phyloP scores from a whole-genome alignment of 139 green algal genomes.

The Micractinium conductrix region DNA sequence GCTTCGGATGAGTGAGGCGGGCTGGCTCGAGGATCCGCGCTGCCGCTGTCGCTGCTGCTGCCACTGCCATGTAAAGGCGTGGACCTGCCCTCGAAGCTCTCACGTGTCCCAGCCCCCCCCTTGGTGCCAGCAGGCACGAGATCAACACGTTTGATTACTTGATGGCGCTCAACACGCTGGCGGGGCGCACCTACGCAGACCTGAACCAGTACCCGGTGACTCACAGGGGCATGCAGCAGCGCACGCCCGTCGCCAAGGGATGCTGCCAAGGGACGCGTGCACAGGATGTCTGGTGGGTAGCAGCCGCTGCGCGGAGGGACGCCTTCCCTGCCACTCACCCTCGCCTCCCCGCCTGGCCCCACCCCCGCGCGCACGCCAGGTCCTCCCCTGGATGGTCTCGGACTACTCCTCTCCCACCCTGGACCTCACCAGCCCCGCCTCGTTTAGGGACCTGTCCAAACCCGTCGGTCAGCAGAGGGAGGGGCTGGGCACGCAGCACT shows the following conservation, averaged over 20 bases:
- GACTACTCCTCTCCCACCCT: constrained; percentile 80
- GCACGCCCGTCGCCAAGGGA: too few relatives aligned
- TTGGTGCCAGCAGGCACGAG: constrained; percentile 10
- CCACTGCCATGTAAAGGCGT: too few relatives aligned
- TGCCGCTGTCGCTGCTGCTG: too few relatives aligned
- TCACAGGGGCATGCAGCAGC: not conserved
- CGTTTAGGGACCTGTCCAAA: constrained; percentile 89
- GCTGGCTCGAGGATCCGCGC: too few relatives aligned
- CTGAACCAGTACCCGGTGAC: constrained; percentile 71
- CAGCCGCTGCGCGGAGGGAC: not conserved
- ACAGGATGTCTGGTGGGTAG: too few relatives aligned
- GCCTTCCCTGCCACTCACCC: too few relatives aligned
- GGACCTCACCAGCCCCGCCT: constrained; percentile 69
- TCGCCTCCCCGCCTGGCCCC: not conserved
- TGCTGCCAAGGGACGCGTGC: not conserved
- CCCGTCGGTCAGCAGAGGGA: constrained; percentile 68
- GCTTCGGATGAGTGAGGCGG: too few relatives aligned
- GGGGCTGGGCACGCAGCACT: too few relatives aligned
- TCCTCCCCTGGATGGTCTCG: constrained; percentile 46
- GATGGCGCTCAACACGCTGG: constrained; percentile 87
- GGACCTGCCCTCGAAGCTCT: too few relatives aligned
- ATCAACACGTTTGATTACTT: constrained; percentile 86
- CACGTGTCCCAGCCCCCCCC: too few relatives aligned
- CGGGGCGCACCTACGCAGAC: constrained; percentile 90
- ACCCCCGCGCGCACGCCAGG: too few relatives aligned